These are phyloP conservation scores for Collybiopsis luxurians DNA, from an alignment of 768 basidiomycete genomes.

Conservation along the genomic window DNA sequence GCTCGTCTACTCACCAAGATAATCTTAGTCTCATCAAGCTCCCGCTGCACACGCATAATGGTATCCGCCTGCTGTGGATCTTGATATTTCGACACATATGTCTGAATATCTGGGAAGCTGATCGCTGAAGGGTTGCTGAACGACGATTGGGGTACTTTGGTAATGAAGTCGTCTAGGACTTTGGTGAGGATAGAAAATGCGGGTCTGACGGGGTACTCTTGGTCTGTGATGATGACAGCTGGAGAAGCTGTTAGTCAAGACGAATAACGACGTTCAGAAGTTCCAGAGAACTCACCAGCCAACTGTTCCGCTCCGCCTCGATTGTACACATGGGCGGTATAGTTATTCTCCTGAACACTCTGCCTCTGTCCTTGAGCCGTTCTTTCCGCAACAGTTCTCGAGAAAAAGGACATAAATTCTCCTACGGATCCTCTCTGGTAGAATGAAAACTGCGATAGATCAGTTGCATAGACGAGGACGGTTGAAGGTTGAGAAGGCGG, in stretches of 20 bases:
- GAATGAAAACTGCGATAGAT: constrained; percentile 91
- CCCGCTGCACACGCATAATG: constrained; percentile 97
- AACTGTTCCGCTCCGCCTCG: constrained; percentile 83
- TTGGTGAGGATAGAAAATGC: constrained; percentile 95
- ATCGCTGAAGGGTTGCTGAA: constrained; percentile 65
- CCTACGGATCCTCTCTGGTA: constrained; percentile 85
- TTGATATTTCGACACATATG: constrained; percentile 89
- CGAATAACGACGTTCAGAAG: constrained; percentile 9
- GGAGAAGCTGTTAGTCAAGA: constrained; percentile 6
- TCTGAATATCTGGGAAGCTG: constrained; percentile 72
- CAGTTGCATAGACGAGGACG: constrained; percentile 65
- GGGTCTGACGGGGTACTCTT: constrained; percentile 94
- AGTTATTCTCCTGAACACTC: constrained; percentile 91
- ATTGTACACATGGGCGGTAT: constrained; percentile 93
- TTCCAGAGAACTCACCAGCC: constrained; percentile 54
- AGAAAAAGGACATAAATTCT: constrained; percentile 94
- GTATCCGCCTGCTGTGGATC: constrained; percentile 96
- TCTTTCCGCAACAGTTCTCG: constrained; percentile 87
- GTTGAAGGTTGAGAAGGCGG: constrained; percentile 63
- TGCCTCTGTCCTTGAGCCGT: constrained; percentile 87
- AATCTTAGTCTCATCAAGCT: constrained; percentile 99
- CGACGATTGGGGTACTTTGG: constrained; percentile 71
- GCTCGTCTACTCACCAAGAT: constrained; percentile 64
- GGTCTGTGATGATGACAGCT: constrained; percentile 93
- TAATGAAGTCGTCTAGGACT: constrained; percentile 87